These are phyloP conservation scores for Murraya koenigii DNA, from an alignment of 345 rosid species.

Conservation along the genomic window DNA sequence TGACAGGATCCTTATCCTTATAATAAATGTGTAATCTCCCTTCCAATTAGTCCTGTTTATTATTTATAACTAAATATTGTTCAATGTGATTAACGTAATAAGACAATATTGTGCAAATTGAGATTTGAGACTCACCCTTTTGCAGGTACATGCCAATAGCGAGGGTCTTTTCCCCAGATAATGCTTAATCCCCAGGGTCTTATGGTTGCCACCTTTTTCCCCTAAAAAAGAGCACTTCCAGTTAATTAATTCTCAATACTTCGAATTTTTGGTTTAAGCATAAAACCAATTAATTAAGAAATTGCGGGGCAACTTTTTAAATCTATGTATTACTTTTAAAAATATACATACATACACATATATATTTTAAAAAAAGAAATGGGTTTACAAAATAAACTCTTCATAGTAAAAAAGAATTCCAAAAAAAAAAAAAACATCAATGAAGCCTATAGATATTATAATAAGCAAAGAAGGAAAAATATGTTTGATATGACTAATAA, in stretches of 20 bases:
- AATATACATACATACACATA: too few species aligned
- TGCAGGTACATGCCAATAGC: slow-evolving; percentile 20
- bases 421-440: too few species aligned
- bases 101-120: not conserved
- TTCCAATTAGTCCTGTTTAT: not conserved
- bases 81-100: not conserved
- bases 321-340: too few species aligned
- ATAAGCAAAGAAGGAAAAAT: too few species aligned
- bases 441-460: not conserved
- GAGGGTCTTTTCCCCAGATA: slow-evolving; percentile 27
- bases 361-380: too few species aligned
- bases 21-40: too few species aligned
- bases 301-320: too few species aligned
- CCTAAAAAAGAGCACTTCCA: not conserved
- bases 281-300: too few species aligned
- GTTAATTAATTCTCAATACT: not conserved
- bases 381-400: too few species aligned
- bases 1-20: too few species aligned
- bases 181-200: slow-evolving; percentile 13
- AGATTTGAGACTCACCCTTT: not conserved
- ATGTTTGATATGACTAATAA: not conserved
- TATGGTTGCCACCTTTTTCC: not conserved
- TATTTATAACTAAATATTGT: not conserved
- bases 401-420: too few species aligned
- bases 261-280: not conserved